A percentile compares a stretch with the other conserved stretches of the same genome.
These are phyloP conservation scores for Tephrocybe sp. DNA, from an alignment of 768 basidiomycete genomes.

Conservation along the genomic window DNA sequence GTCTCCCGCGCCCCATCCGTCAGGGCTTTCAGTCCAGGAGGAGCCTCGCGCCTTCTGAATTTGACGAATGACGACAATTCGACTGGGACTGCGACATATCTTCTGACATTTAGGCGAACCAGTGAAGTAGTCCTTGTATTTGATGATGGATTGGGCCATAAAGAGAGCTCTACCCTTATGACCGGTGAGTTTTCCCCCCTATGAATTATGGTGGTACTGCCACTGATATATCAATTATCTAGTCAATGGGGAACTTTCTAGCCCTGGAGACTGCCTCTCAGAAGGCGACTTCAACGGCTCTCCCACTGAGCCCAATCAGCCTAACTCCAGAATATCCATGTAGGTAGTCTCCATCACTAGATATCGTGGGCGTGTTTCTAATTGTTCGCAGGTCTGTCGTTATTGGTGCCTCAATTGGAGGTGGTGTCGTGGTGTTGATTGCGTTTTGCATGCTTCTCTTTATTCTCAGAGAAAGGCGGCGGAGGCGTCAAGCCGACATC, in stretches of 20 bases:
- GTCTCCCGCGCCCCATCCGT: conserved; percentile 31
- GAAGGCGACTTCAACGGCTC: neutral
- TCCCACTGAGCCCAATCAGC: neutral
- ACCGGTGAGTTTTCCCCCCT: conserved; percentile 29
- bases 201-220: neutral
- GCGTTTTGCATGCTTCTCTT: conserved; percentile 42
- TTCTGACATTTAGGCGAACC: conserved; percentile 36
- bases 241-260: conserved; percentile 34
- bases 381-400: conserved; percentile 35
- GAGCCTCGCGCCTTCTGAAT: conserved; percentile 27
- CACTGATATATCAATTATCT: neutral
- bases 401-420: conserved; percentile 44
- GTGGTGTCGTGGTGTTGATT: conserved; percentile 37
- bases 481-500: conserved; percentile 20
- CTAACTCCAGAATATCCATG: conserved; percentile 12
- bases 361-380: neutral
- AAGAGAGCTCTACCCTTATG: conserved; percentile 41
- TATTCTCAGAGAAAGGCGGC: conserved; percentile 38
- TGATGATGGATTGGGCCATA: conserved; percentile 35
- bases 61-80: conserved; percentile 22
- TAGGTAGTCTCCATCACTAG: conserved; percentile 8
- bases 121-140: conserved; percentile 42
- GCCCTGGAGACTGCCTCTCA: conserved; percentile 17
- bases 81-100: conserved; percentile 39
- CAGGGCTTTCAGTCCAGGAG: conserved; percentile 37